A percentile compares a stretch with the other conserved stretches of the same genome.
These are phyloP conservation scores for Umbellularia californica DNA, from an alignment of 164 flowering plant genomes.

Conservation along the genomic window DNA sequence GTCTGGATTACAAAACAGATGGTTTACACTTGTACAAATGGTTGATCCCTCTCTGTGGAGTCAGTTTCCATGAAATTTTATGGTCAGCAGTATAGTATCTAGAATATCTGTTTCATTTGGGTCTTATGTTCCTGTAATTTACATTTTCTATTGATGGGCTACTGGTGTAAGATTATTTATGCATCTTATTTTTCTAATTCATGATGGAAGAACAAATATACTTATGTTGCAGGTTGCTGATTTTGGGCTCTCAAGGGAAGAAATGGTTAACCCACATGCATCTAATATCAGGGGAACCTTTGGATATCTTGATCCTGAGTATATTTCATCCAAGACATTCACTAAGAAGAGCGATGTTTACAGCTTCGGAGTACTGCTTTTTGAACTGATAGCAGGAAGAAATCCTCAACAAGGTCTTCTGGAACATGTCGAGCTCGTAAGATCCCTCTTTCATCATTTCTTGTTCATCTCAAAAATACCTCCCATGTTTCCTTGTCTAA, in stretches of 20 bases:
- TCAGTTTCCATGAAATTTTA: not conserved
- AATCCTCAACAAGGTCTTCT: slow-evolving; percentile 91
- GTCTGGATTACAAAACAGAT: not conserved
- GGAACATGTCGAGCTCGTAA: slow-evolving; percentile 89
- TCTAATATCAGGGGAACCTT: slow-evolving; percentile 81
- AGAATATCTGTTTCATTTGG: not conserved
- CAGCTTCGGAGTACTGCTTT: slow-evolving; percentile 88
- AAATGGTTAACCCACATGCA: slow-evolving; percentile 57
- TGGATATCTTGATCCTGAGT: slow-evolving; percentile 97
- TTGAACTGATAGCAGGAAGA: slow-evolving; percentile 84
- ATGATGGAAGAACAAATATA: not conserved
- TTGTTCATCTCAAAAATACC: not conserved
- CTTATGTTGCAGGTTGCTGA: slow-evolving; percentile 73
- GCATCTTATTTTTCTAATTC: not conserved
- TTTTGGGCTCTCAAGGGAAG: slow-evolving; percentile 97
- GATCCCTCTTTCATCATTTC: slow-evolving; percentile 11
- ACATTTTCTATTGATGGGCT: not conserved
- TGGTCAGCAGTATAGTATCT: not conserved
- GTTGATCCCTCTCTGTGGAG: not conserved
- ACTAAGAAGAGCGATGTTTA: slow-evolving; percentile 94
- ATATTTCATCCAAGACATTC: slow-evolving; percentile 71
- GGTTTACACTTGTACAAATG: not conserved
- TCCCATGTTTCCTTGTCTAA: not conserved
- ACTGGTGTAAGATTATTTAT: not conserved
- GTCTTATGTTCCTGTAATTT: not conserved